Evolutionary conservation across 805 yeast genomes (phyloP).

Genomic region (Kuraishia hungarica): DNA sequence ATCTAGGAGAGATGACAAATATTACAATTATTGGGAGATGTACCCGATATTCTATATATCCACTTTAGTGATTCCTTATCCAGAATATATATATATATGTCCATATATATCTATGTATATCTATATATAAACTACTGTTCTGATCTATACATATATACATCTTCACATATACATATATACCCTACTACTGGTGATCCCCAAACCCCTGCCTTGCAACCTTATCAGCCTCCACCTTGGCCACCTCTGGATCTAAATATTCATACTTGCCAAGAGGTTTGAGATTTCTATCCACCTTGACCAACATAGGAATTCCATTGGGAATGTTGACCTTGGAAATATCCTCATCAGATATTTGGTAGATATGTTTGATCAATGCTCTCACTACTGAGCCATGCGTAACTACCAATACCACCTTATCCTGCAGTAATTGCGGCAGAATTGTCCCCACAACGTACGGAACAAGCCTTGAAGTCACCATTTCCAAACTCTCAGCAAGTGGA

Average conservation of each 20-base stretch:
- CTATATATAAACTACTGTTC: no score
- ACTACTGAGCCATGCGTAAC: constrained; percentile 82
- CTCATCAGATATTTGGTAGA: constrained; percentile 56
- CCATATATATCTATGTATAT: no score
- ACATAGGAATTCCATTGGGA: constrained; percentile 79
- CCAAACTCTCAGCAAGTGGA: constrained; percentile 68
- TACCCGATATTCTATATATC: no score
- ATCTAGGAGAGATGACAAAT: not conserved
- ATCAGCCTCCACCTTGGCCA: constrained; percentile 70
- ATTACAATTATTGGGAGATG: no score
- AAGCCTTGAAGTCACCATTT: constrained; percentile 62
- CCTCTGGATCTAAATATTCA: constrained; percentile 72
- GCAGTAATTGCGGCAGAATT: constrained; percentile 37
- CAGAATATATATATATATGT: no score
- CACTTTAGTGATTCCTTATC: no score
- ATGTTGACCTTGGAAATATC: constrained; percentile 69
- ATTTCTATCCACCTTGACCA: constrained; percentile 48
- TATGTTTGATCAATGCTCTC: constrained; percentile 62
- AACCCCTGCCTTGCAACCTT: constrained; percentile 74
- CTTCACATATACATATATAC: no score
- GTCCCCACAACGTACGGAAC: constrained; percentile 50
- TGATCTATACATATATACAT: no score
- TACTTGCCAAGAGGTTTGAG: constrained; percentile 43
- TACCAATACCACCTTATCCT: constrained; percentile 42
- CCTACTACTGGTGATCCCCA: constrained; percentile 8